phyloP scores from a whole-genome alignment of 768 basidiomycete species.

The Cystobasidium tubakii region DNA sequence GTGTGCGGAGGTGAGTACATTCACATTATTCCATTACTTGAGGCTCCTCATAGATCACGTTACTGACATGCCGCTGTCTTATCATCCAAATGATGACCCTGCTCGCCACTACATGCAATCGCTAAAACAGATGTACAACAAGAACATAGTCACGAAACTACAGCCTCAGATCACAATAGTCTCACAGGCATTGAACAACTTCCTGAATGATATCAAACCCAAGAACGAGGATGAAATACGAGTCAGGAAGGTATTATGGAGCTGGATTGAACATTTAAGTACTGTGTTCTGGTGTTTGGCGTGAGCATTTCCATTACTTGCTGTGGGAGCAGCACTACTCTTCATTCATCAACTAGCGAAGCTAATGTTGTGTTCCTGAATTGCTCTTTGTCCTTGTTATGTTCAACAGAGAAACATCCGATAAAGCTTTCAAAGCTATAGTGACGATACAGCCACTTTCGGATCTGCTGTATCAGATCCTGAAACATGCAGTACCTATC shows the following conservation, averaged over 20 bases:
- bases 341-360: neutral
- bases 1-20: slow-evolving; percentile 37
- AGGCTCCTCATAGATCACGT: too few species aligned
- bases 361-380: too few species aligned
- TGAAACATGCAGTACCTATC: slow-evolving; percentile 16
- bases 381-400: neutral
- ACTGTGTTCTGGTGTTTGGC: slow-evolving; percentile 38
- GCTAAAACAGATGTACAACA: slow-evolving; percentile 40
- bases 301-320: too few species aligned
- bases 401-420: slow-evolving; percentile 25
- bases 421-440: slow-evolving; percentile 34
- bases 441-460: slow-evolving; percentile 15
- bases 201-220: neutral
- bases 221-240: slow-evolving; percentile 25
- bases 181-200: neutral
- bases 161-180: slow-evolving; percentile 1
- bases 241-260: slow-evolving; percentile 33
- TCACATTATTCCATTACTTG: neutral
- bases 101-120: too few species aligned
- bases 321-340: too few species aligned
- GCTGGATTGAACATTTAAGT: slow-evolving; percentile 32
- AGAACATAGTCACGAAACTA: slow-evolving; percentile 15
- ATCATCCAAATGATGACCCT: too few species aligned
- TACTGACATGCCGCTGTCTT: too few species aligned
- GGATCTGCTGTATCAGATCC: slow-evolving; percentile 18